Conservation (phyloP, 139 green algal species). For the Chlorella sp. region DNA sequence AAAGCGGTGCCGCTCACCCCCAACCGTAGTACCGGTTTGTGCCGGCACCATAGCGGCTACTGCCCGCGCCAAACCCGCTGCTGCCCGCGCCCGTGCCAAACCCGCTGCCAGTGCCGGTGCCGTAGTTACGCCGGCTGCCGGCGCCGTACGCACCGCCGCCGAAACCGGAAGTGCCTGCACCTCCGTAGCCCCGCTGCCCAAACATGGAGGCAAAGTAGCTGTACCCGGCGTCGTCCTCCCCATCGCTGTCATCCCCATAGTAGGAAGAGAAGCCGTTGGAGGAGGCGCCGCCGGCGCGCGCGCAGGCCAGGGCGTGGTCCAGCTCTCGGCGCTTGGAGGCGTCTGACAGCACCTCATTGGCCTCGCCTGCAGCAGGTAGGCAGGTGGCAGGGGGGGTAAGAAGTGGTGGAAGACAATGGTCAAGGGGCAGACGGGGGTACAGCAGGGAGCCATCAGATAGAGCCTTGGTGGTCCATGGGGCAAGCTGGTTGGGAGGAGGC, state of each 20-base stretch:
- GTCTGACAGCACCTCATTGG: constrained; percentile 28
- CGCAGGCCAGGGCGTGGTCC: not conserved
- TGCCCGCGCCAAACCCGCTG: not conserved
- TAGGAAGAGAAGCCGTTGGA: not conserved
- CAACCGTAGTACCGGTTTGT: not conserved
- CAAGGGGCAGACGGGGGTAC: not conserved
- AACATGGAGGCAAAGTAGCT: not conserved
- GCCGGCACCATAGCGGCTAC: not conserved
- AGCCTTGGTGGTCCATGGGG: not conserved
- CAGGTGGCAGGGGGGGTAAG: not conserved
- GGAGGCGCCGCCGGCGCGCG: not conserved
- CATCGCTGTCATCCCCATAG: not conserved
- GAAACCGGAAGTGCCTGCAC: not conserved
- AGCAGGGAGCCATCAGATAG: not conserved
- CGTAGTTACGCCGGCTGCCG: not conserved
- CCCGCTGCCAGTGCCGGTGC: not conserved
- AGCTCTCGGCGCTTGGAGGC: constrained; percentile 11
- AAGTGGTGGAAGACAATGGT: not conserved
- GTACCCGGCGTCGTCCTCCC: not conserved
- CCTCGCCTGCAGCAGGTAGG: constrained; percentile 14
- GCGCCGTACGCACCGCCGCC: constrained; percentile 2
- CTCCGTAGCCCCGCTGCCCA: not conserved
- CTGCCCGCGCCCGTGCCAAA: not conserved
- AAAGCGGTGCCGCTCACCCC: too few species aligned
- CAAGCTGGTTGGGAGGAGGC: not conserved